phyloP scores from a whole-genome alignment of 805 yeast species.

The Isabelozyma pseudorhagii region DNA sequence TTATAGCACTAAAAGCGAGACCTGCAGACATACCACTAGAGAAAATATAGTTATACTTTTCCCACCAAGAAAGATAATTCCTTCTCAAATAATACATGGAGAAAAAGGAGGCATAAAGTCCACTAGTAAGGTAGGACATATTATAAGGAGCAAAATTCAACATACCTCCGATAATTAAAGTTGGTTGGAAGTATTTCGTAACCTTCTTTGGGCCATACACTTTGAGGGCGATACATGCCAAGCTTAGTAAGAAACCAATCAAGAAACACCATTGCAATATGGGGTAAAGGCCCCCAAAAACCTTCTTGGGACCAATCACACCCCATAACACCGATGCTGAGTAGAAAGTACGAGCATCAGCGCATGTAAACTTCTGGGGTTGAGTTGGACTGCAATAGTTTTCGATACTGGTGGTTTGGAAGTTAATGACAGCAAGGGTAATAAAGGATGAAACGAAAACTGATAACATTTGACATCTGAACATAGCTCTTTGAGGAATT shows the following conservation, averaged over 20 bases:
- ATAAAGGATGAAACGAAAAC: slow-evolving; percentile 21
- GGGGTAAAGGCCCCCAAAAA: slow-evolving; percentile 34
- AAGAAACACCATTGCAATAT: slow-evolving; percentile 31
- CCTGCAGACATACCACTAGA: slow-evolving; percentile 31
- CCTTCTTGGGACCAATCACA: slow-evolving; percentile 48
- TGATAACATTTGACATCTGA: slow-evolving; percentile 34
- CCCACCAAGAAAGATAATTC: slow-evolving; percentile 30
- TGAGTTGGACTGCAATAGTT: slow-evolving; percentile 42
- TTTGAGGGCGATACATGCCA: slow-evolving; percentile 14
- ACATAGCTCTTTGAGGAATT: slow-evolving; percentile 56
- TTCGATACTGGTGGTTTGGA: slow-evolving; percentile 25
- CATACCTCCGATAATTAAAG: slow-evolving; percentile 29
- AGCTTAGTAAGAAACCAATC: slow-evolving; percentile 26
- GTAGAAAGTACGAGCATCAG: slow-evolving; percentile 34
- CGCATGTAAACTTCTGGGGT: slow-evolving; percentile 41
- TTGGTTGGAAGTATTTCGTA: slow-evolving; percentile 30
- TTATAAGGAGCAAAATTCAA: slow-evolving; percentile 31
- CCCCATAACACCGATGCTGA: slow-evolving; percentile 66
- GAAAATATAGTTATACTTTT: slow-evolving; percentile 32
- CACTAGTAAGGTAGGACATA: slow-evolving; percentile 25
- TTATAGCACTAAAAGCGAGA: slow-evolving; percentile 31
- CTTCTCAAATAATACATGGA: slow-evolving; percentile 29
- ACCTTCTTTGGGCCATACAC: slow-evolving; percentile 12
- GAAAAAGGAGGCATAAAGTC: slow-evolving; percentile 19
- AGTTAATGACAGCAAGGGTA: slow-evolving; percentile 24